phyloP scores from a whole-genome alignment of 305 asterid species.

The Fraxinus ornus region DNA sequence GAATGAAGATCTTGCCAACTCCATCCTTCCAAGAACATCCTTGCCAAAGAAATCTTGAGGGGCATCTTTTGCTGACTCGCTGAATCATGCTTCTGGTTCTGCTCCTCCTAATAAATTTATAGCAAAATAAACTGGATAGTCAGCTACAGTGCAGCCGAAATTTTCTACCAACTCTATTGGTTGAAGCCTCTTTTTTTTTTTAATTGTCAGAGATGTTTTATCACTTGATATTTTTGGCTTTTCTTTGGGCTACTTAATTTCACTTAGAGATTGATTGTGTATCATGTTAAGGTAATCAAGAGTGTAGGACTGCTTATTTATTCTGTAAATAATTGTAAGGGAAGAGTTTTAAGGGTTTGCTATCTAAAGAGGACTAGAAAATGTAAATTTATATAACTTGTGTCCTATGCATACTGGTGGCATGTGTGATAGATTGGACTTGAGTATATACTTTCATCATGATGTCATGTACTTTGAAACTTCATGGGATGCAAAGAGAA shows the following conservation, averaged over 20 bases:
- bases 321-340: slow-evolving; percentile 24
- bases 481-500: neutral
- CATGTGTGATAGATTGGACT: neutral
- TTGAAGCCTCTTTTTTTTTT: slow-evolving; percentile 1
- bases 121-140: slow-evolving; percentile 18
- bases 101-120: slow-evolving; percentile 1
- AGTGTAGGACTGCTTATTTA: slow-evolving; percentile 22
- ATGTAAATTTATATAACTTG: neutral
- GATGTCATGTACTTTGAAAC: neutral
- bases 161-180: neutral
- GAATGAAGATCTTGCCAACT: slow-evolving; percentile 69
- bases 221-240: neutral
- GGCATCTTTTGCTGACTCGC: slow-evolving; percentile 12
- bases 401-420: neutral
- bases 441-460: neutral
- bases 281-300: neutral
- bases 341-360: neutral
- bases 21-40: slow-evolving; percentile 44
- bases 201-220: neutral
- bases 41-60: slow-evolving; percentile 47
- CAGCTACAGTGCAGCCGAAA: slow-evolving; percentile 19
- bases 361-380: neutral
- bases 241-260: slow-evolving; percentile 9
- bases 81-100: slow-evolving; percentile 17
- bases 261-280: slow-evolving; percentile 15